Evolutionary conservation across 371 early-diverging fungal genomes (phyloP).

Genomic region (Syncephalastrum racemosum): DNA sequence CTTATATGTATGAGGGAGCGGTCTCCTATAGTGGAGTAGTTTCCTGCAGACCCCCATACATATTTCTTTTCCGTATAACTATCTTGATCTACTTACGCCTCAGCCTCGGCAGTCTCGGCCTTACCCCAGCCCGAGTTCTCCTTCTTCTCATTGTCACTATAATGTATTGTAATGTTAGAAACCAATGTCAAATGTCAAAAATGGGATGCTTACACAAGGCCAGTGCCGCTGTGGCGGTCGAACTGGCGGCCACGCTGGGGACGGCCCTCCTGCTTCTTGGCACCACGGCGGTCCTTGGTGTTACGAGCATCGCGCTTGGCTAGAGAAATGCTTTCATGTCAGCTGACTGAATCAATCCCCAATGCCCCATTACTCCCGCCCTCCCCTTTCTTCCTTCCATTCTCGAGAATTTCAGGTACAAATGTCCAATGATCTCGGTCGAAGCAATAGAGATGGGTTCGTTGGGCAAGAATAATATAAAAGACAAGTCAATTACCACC

Average conservation of each 20-base stretch:
- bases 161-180: neutral
- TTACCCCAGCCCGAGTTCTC: slow-evolving; percentile 82
- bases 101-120: slow-evolving; percentile 45
- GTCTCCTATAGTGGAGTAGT: too few species aligned
- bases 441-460: neutral
- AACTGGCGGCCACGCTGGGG: slow-evolving; percentile 63
- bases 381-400: neutral
- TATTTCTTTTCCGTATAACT: neutral
- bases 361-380: too few species aligned
- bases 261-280: slow-evolving; percentile 55
- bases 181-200: neutral
- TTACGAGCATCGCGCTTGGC: slow-evolving; percentile 20
- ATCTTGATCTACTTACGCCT: slow-evolving; percentile 29
- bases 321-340: too few species aligned
- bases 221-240: slow-evolving; percentile 83
- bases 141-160: slow-evolving; percentile 81
- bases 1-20: too few species aligned
- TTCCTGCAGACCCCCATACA: too few species aligned
- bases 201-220: slow-evolving; percentile 51
- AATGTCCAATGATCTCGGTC: slow-evolving; percentile 6
- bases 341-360: too few species aligned
- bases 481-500: slow-evolving; percentile 21
- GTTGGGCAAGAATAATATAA: slow-evolving; percentile 2
- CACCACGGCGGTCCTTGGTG: slow-evolving; percentile 35
- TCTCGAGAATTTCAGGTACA: slow-evolving; percentile 1